Percentiles rank a stretch among this genome's conserved stretches.
These are phyloP conservation scores for Xerocomus amazonicus DNA, from an alignment of 1,284 basidiomycete genomes.

Conservation along the genomic window DNA sequence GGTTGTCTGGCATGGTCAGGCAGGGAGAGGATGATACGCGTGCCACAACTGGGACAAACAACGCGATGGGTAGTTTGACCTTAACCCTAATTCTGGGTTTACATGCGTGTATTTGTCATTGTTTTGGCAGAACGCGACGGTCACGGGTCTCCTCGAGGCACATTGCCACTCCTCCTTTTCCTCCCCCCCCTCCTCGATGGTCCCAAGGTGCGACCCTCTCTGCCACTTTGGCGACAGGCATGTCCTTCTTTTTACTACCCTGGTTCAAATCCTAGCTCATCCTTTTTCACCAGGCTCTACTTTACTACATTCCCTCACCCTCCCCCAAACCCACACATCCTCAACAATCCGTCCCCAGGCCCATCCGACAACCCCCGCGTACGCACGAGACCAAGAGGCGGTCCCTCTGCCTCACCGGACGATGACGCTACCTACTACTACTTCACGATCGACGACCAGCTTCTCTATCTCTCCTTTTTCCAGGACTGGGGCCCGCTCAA, in stretches of 20 bases:
- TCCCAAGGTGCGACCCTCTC: slow-evolving; percentile 65
- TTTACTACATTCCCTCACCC: slow-evolving; percentile 80
- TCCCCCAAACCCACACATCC: slow-evolving; percentile 53
- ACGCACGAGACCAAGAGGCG: slow-evolving; percentile 53
- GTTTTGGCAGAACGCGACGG: slow-evolving; percentile 33
- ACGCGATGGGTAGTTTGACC: slow-evolving; percentile 21
- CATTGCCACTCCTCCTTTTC: slow-evolving; percentile 32
- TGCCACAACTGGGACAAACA: slow-evolving; percentile 56
- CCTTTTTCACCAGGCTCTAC: slow-evolving; percentile 53
- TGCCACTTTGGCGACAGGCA: slow-evolving; percentile 75
- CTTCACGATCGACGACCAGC: slow-evolving; percentile 87
- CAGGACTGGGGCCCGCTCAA: slow-evolving; percentile 95
- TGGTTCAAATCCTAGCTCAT: background rate
- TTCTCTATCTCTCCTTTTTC: slow-evolving; percentile 92
- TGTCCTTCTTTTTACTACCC: slow-evolving; percentile 14
- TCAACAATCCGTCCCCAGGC: slow-evolving; percentile 56
- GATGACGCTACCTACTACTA: slow-evolving; percentile 74
- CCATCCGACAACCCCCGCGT: slow-evolving; percentile 53
- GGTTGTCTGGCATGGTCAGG: slow-evolving; percentile 63
- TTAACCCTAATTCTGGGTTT: slow-evolving; percentile 25
- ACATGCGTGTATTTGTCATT: slow-evolving; percentile 18
- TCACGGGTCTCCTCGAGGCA: slow-evolving; percentile 36
- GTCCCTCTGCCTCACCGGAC: slow-evolving; percentile 61
- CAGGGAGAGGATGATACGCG: slow-evolving; percentile 34
- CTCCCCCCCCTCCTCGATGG: slow-evolving; percentile 37